A percentile compares a stretch with the other conserved stretches of the same genome.
phyloP scores from a whole-genome alignment of 495 filamentous ascomycete species.

The Aspergillus wentii region DNA sequence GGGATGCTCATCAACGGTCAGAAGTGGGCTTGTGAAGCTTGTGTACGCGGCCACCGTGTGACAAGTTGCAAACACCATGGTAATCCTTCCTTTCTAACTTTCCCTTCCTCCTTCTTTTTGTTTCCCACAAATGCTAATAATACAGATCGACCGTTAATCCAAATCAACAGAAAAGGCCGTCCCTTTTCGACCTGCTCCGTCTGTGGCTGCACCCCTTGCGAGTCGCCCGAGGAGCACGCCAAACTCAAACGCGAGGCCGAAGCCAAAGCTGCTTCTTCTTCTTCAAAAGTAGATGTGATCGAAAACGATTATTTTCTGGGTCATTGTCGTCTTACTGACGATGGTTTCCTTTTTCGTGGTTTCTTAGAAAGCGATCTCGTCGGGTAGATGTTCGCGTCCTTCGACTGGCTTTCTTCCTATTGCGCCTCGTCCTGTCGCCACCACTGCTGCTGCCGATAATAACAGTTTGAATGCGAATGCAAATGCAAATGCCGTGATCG shows the following conservation, averaged over 20 bases:
- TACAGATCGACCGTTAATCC: conserved; percentile 82
- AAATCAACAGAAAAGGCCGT: conserved; percentile 96
- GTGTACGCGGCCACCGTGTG: conserved; percentile 86
- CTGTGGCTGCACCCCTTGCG: conserved; percentile 86
- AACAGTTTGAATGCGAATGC: conserved; percentile 4
- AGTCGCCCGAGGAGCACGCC: conserved; percentile 82
- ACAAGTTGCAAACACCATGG: conserved; percentile 49
- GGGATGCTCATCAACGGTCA: conserved; percentile 81
- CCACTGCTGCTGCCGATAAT: conserved; percentile 10
- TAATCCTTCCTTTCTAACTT: conserved; percentile 25
- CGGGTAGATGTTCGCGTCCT: conserved; percentile 27
- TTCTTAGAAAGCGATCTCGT: conserved; percentile 33
- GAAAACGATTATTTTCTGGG: conserved; percentile 1
- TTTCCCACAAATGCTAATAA: conserved; percentile 1
- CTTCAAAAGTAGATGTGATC: conserved; percentile 26
- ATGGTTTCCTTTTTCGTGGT: conserved; percentile 14
- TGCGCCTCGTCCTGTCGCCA: conserved; percentile 27
- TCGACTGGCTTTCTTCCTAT: conserved; percentile 30
- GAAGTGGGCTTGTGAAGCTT: conserved; percentile 89
- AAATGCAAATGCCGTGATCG: neutral
- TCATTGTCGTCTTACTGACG: conserved; percentile 29
- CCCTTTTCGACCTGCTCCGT: conserved; percentile 95
- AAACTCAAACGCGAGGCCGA: conserved; percentile 94
- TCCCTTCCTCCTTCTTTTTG: neutral
- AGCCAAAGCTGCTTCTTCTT: conserved; percentile 42